A percentile compares a stretch with the other conserved stretches of the same genome.
Evolutionary conservation across 306 rosid genomes (phyloP).

Genomic region (Myrica gale): DNA sequence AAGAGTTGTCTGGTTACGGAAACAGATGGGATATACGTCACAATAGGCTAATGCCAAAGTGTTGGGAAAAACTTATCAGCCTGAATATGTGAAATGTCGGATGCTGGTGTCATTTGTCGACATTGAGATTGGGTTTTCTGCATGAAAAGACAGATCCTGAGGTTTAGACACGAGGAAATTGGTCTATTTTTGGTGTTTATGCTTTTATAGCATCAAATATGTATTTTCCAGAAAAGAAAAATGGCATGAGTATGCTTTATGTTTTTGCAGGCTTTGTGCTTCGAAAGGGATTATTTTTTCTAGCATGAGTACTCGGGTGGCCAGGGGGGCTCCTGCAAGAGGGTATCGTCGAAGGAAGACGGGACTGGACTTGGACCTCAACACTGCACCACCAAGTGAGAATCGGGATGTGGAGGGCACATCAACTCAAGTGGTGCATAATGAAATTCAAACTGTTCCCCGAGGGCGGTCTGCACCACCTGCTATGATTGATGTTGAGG

Average conservation of each 20-base stretch:
- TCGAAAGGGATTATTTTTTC: background rate
- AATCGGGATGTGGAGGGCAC: constrained; percentile 45
- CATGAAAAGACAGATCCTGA: background rate
- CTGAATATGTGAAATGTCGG: background rate
- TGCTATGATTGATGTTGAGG: constrained; percentile 70
- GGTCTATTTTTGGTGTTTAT: background rate
- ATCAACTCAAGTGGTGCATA: constrained; percentile 32
- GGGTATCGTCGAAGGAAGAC: constrained; percentile 41
- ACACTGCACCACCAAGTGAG: constrained; percentile 45
- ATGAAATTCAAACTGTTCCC: constrained; percentile 23
- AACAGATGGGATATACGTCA: background rate
- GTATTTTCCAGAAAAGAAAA: background rate
- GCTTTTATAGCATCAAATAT: background rate
- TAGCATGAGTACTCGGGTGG: constrained; percentile 42
- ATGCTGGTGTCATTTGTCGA: background rate
- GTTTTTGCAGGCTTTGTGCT: constrained; percentile 4
- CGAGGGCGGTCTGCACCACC: constrained; percentile 34
- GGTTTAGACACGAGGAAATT: background rate
- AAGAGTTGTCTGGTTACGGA: too few relatives aligned
- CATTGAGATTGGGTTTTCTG: background rate
- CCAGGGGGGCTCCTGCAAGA: constrained; percentile 32
- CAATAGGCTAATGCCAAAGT: background rate
- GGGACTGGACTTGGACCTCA: constrained; percentile 44
- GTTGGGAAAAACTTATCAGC: background rate
- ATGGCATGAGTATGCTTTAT: background rate